Conservation (phyloP, 2,329 filamentous ascomycete species). For the Cladophialophora psammophila region DNA sequence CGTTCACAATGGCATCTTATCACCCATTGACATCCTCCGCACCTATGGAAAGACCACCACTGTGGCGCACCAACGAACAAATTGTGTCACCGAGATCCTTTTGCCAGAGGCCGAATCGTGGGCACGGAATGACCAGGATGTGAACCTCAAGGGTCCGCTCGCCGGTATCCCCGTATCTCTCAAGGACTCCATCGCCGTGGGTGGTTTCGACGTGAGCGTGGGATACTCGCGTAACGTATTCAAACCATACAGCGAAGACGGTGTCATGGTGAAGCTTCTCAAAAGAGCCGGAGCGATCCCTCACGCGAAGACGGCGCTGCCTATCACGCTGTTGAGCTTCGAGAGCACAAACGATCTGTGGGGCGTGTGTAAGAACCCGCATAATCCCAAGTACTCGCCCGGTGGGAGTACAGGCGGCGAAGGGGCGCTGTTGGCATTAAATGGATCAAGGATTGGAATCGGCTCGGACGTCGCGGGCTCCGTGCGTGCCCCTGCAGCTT, state of each 20-base stretch:
- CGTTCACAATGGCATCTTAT: slow-evolving; percentile 72
- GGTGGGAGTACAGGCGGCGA: slow-evolving; percentile 91
- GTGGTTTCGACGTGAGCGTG: slow-evolving; percentile 81
- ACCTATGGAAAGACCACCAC: slow-evolving; percentile 88
- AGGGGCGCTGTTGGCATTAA: slow-evolving; percentile 79
- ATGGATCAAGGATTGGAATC: slow-evolving; percentile 83
- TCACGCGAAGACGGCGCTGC: slow-evolving; percentile 91
- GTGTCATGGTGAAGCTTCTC: slow-evolving; percentile 74
- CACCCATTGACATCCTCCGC: slow-evolving; percentile 76
- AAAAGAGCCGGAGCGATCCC: slow-evolving; percentile 88
- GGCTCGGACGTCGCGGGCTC: slow-evolving; percentile 91
- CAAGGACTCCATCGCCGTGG: slow-evolving; percentile 79
- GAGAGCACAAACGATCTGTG: slow-evolving; percentile 82
- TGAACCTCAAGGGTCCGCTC: slow-evolving; percentile 80
- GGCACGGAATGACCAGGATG: slow-evolving; percentile 58
- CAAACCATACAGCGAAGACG: slow-evolving; percentile 72
- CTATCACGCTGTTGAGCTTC: slow-evolving; percentile 85
- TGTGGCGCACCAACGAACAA: slow-evolving; percentile 83
- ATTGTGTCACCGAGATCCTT: slow-evolving; percentile 88
- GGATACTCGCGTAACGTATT: slow-evolving; percentile 78
- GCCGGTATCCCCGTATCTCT: slow-evolving; percentile 87
- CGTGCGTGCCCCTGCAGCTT: slow-evolving; percentile 85
- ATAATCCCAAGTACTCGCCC: slow-evolving; percentile 82
- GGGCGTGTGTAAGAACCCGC: slow-evolving; percentile 82
- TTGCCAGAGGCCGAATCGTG: slow-evolving; percentile 79